Evolutionary conservation across 139 green algal genomes (phyloP), one percentile per base, ranked within the genome.

Genomic region (Coelastrella sp.): DNA sequence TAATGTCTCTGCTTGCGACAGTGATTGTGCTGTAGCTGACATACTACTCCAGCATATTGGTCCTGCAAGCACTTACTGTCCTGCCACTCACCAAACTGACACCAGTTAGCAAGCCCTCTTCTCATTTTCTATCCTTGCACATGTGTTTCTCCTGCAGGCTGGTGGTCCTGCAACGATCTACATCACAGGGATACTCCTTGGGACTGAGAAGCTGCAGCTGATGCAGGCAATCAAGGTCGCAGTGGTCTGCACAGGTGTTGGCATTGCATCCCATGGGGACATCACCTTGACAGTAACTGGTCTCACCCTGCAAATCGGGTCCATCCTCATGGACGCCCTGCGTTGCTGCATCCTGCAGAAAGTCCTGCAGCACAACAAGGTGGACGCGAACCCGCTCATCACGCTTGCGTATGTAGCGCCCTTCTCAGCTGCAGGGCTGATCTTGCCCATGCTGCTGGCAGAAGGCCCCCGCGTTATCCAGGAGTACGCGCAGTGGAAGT

Each of bases 191-290:
- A 63, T 83, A 8, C n/a, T 62, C 8, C 63, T 88, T 3, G 76
- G 86, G 4, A 86, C 64, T 43, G 89, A 92, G 53, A 71, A 73
- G 13, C 53, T 85, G 32, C 81, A 50, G 30, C 68, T 76, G 50
- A 17, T 50, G 17, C 40, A 51, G 11, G 30, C 86, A 25, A 41
- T 71, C 11, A 89, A 89, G 57, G 85, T 92, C 79, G 9, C 87
- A 8, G n/a, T 90, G n/a, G 90, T 92, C 9, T 73, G 83, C 67
- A 67, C 89, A n/a, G 89, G 89, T 32, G 84, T 92, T 13, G 63
- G 64, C 13, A 88, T 92, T 30, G 89, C 89, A 30, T 85, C 79
- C 1, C 77, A 68, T n/a, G 89, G 91, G 9, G 92, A 95, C 48
- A 30, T 93, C 53, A 88, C 88, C 59, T 90, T 94, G 37, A 84